Percentiles rank a stretch among this genome's conserved stretches.
Evolutionary conservation across 2,329 filamentous ascomycete genomes (phyloP).

Genomic region (Penicillium sp.): DNA sequence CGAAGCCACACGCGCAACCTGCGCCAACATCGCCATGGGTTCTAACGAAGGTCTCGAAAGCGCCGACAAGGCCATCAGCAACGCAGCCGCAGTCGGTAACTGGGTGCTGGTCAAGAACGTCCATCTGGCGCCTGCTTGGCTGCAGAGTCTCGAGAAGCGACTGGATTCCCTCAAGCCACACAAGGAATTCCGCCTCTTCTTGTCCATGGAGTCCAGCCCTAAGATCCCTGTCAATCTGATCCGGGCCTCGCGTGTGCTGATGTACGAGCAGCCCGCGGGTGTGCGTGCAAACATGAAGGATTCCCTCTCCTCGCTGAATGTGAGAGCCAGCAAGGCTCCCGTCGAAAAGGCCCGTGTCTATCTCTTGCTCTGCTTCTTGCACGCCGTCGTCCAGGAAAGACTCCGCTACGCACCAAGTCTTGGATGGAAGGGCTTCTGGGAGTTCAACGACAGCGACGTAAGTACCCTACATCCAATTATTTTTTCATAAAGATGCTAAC

Average conservation of each 20-base stretch:
- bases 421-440: conserved; percentile 99
- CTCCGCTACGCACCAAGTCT: conserved; percentile 89
- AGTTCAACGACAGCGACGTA: conserved; percentile 98
- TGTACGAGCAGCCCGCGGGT: conserved; percentile 97
- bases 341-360: conserved; percentile 90
- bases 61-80: conserved; percentile 92
- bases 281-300: conserved; percentile 99
- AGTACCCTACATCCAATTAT: conserved; percentile 45
- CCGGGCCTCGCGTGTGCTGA: conserved; percentile 86
- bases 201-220: conserved; percentile 95
- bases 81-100: conserved; percentile 83
- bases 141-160: conserved; percentile 95
- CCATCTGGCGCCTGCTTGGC: conserved; percentile 90
- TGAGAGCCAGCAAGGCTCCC: conserved; percentile 72
- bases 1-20: conserved; percentile 74
- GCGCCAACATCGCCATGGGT: conserved; percentile 98
- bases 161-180: conserved; percentile 95
- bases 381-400: conserved; percentile 92
- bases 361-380: conserved; percentile 85
- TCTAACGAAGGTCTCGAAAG: conserved; percentile 90
- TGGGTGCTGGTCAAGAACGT: conserved; percentile 99
- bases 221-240: conserved; percentile 97
- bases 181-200: conserved; percentile 86
- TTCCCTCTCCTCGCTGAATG: conserved; percentile 78
- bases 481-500: conserved; percentile 17